Evolutionary conservation across 2,329 filamentous ascomycete species (phyloP).

Genomic region (Phaeosphaeria sp.): DNA sequence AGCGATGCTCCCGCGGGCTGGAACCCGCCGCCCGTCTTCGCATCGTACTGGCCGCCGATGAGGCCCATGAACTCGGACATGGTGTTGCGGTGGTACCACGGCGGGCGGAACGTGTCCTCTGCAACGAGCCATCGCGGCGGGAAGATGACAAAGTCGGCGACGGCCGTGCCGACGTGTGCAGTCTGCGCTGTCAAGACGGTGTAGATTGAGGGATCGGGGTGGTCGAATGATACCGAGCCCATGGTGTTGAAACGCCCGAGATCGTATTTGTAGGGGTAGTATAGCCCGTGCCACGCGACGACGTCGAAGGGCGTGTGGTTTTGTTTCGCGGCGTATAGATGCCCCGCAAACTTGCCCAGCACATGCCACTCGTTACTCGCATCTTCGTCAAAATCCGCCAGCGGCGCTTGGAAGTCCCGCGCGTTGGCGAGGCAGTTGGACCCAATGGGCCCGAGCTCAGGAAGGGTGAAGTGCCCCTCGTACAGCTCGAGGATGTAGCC

Average conservation of each 20-base stretch:
- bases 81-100: conserved; percentile 75
- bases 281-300: conserved; percentile 75
- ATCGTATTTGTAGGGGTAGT: conserved; percentile 67
- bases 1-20: conserved; percentile 68
- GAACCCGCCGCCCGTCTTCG: conserved; percentile 64
- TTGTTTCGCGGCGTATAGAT: conserved; percentile 67
- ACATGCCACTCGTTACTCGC: conserved; percentile 64
- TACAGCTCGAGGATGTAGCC: conserved; percentile 74
- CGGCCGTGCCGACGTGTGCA: conserved; percentile 59
- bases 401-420: conserved; percentile 69
- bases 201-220: conserved; percentile 71
- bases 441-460: conserved; percentile 71
- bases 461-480: conserved; percentile 69
- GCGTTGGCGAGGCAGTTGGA: conserved; percentile 71
- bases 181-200: conserved; percentile 71
- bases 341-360: conserved; percentile 67
- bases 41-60: conserved; percentile 69
- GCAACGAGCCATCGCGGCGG: conserved; percentile 74
- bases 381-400: conserved; percentile 64
- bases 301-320: conserved; percentile 74
- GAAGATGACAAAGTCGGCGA: conserved; percentile 77
- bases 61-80: conserved; percentile 75
- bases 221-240: conserved; percentile 66
- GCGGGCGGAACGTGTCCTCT: conserved; percentile 73
- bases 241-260: conserved; percentile 65